phyloP scores from a whole-genome alignment of 139 green algal genomes.

The Chlamydomonas incerta region DNA sequence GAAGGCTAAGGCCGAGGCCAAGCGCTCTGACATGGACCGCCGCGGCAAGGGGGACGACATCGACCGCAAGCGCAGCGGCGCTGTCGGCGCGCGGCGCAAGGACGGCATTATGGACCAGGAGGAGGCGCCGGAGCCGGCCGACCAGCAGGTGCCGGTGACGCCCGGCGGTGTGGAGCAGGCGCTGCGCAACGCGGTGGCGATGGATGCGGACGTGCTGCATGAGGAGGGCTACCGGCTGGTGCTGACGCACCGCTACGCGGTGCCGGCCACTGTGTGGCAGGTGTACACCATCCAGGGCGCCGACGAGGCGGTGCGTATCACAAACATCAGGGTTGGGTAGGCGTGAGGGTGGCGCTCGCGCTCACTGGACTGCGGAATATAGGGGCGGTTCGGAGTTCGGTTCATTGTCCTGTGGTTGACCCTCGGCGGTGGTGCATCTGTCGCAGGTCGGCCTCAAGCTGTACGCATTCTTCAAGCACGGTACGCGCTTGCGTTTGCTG shows the following conservation, averaged over 20 bases:
- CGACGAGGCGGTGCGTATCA: too few relatives aligned
- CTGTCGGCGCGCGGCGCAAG: too few relatives aligned
- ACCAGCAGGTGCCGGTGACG: neutral
- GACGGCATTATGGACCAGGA: neutral
- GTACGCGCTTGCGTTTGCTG: too few relatives aligned
- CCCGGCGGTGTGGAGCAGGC: neutral
- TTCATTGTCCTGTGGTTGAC: too few relatives aligned
- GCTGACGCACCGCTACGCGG: constrained; percentile 41
- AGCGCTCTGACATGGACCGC: too few relatives aligned
- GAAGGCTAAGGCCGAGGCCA: neutral
- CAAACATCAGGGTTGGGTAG: too few relatives aligned
- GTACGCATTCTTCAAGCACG: constrained; percentile 41
- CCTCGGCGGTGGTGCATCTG: too few relatives aligned
- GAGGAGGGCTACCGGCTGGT: constrained; percentile 37
- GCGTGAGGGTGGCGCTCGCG: too few relatives aligned
- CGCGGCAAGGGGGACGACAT: too few relatives aligned
- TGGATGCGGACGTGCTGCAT: constrained; percentile 14
- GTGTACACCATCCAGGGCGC: neutral
- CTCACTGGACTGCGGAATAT: too few relatives aligned
- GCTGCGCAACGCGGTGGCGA: neutral
- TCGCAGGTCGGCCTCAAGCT: constrained; percentile 23
- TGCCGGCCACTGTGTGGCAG: constrained; percentile 39
- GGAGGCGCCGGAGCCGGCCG: neutral
- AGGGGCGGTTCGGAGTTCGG: too few relatives aligned
- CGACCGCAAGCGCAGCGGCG: too few relatives aligned